Evolutionary conservation across 768 basidiomycete species (phyloP).

Genomic region (Panus rudis): DNA sequence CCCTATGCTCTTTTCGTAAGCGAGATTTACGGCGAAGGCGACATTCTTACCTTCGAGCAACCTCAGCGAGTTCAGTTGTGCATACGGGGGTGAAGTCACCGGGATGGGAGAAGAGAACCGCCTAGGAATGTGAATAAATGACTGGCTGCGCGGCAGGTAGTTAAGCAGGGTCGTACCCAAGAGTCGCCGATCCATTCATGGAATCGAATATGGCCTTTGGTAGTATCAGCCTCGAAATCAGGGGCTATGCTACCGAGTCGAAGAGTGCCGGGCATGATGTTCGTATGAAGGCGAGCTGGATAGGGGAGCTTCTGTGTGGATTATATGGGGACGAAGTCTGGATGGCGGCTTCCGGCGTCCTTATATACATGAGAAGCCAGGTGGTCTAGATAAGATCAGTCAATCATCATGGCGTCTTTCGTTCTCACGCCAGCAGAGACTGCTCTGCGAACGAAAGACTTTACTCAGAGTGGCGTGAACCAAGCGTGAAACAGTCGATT

Average conservation of each 20-base stretch:
- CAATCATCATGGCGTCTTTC: conserved; percentile 45
- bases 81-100: conserved; percentile 91
- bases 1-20: conserved; percentile 24
- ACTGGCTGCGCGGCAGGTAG: background rate
- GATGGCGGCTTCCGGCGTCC: no score
- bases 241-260: conserved; percentile 87
- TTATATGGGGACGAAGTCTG: background rate
- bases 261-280: conserved; percentile 39
- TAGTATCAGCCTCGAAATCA: conserved; percentile 88
- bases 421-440: conserved; percentile 68
- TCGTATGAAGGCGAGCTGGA: background rate
- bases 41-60: conserved; percentile 53
- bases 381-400: conserved; percentile 5
- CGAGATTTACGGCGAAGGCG: background rate
- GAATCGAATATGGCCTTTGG: conserved; percentile 81
- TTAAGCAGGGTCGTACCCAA: conserved; percentile 50
- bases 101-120: conserved; percentile 89
- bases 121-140: conserved; percentile 32
- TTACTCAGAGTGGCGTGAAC: no score
- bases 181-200: conserved; percentile 87
- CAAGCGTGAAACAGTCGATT: no score
- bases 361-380: conserved; percentile 14
- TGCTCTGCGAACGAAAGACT: no score
- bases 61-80: conserved; percentile 97
- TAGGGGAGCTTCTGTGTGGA: background rate